A percentile compares a stretch with the other conserved stretches of the same genome.
These are phyloP conservation scores for Tulasnella sp. DNA, from an alignment of 768 basidiomycete genomes.

Conservation along the genomic window DNA sequence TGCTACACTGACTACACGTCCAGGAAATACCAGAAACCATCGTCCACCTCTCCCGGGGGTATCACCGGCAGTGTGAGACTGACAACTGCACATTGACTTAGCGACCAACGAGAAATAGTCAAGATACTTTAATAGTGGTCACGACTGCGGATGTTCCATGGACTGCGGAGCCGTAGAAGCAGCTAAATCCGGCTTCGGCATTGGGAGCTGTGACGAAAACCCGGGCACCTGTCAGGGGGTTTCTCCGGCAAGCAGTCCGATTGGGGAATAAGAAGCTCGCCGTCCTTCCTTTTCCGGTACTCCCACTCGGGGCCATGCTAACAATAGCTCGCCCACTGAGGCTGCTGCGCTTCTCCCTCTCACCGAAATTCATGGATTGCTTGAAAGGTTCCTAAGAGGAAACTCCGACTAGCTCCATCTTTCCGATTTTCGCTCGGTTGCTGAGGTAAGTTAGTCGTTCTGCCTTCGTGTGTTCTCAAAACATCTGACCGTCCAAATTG, in stretches of 20 bases:
- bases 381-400: neutral
- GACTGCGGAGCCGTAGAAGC: neutral
- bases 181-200: neutral
- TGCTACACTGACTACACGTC: too few relatives aligned
- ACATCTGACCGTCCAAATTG: neutral
- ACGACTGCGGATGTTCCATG: neutral
- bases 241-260: neutral
- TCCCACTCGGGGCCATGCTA: neutral
- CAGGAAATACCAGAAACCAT: too few relatives aligned
- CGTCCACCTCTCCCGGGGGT: too few relatives aligned
- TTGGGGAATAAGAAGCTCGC: neutral
- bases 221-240: neutral
- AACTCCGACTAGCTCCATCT: neutral
- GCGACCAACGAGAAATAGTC: too few relatives aligned
- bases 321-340: neutral
- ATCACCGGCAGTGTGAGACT: too few relatives aligned
- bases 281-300: neutral
- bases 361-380: neutral
- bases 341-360: neutral
- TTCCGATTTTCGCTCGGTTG: neutral
- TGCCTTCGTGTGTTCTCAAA: neutral
- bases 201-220: neutral
- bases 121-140: neutral
- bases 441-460: neutral
- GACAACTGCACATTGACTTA: too few relatives aligned